A percentile compares a stretch with the other conserved stretches of the same genome.
phyloP scores from a whole-genome alignment of 495 filamentous ascomycete species.

The Achaetomiella virescens region DNA sequence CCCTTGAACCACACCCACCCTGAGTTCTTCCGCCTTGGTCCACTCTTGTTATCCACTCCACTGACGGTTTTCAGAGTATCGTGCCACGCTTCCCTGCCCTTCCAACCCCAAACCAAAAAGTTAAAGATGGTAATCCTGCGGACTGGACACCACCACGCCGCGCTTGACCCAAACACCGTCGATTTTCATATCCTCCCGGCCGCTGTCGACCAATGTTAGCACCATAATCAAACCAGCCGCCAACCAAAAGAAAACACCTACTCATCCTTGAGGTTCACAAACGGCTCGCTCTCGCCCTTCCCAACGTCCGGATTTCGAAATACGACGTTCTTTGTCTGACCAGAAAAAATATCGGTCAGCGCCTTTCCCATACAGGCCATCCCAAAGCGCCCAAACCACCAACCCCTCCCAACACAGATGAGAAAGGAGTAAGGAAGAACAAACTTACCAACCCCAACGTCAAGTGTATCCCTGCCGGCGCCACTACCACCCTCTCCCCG shows the following conservation, averaged over 20 bases:
- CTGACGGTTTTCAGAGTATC: too few species aligned
- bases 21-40: too few species aligned
- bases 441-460: constrained; percentile 47
- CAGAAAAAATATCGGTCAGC: background rate
- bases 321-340: constrained; percentile 44
- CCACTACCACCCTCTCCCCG: constrained; percentile 30
- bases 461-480: constrained; percentile 42
- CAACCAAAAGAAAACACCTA: constrained; percentile 25
- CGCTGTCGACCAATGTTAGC: constrained; percentile 29
- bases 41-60: background rate
- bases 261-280: constrained; percentile 39
- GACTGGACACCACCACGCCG: constrained; percentile 29
- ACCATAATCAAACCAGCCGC: background rate
- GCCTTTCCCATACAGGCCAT: background rate
- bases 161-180: constrained; percentile 41
- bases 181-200: constrained; percentile 45
- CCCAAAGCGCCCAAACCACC: background rate
- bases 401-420: too few species aligned
- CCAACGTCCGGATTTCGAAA: constrained; percentile 44
- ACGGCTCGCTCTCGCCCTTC: constrained; percentile 42
- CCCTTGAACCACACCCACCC: too few species aligned
- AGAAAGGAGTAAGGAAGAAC: background rate
- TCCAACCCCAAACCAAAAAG: background rate
- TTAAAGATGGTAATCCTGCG: constrained; percentile 37
- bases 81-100: too few species aligned